Base-by-base conservation (phyloP, 495 filamentous ascomycete genomes). In the Neurospora sp. region DNA sequence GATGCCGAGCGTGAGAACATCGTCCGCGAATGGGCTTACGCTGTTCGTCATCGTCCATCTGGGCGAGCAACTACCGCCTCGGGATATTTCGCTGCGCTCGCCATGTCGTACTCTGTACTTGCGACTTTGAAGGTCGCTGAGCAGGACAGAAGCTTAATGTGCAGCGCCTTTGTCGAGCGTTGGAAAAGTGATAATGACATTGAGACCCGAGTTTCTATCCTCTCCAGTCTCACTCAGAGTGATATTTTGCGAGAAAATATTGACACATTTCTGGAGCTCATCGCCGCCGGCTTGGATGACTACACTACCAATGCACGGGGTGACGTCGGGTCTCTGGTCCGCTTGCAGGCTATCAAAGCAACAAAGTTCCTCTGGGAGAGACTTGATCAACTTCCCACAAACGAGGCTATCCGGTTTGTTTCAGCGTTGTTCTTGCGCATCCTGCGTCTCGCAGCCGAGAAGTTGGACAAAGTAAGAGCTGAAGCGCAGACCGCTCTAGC, bases 221-320 rank as follows among this genome's bases (percentile, higher is more conserved):
- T 92, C 1, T 87, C 86, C 74, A 91, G 89, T 74, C 76, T 92
- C 69, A 81, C 85, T 0, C 82, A 80, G 5, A 87, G 84, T 37
- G 81, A 77, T 5, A 71, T 86, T 15, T 78, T 87, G 0, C 72
- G 40, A 62, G 73, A 82, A 34, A 80, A 80, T 45, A 73, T 79
- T 4, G 70, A 40, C 4, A 69, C 76, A 15, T 82, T 89, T 48
- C 70, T 84, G 0, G 72, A 78, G 45, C 79, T 86, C 34, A 83
- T 87, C 39, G 82, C 74, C 28, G 84, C 78, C 75, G 90, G 85
- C 11, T 79, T 98, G 59, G 91, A 96, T 71, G 94, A 99, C 78
- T 98, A 98, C 76, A 94, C 92, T 0, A 92, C 92, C 11, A 94
- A 92, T 76, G 87, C 92, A 48, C 86, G 93, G 10, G 96, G 96